Evolutionary conservation across 352 stramenopile species (phyloP).

Genomic region (Sclerospora graminicola): DNA sequence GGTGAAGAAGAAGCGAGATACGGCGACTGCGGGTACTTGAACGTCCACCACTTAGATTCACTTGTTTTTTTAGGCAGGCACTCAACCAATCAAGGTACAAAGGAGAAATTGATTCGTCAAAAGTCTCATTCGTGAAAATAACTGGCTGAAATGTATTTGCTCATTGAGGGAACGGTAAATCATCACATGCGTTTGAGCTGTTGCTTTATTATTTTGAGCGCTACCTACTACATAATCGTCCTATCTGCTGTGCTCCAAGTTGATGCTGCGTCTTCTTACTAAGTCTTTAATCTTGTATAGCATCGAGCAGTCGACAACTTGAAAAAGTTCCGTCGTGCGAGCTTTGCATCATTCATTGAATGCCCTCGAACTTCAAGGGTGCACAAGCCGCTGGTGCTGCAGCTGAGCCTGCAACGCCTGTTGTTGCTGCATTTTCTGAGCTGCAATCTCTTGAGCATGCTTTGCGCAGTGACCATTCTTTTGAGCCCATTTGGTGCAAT

Average conservation of each 20-base stretch:
- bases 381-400: constrained; percentile 24
- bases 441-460: constrained; percentile 74
- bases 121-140: too few relatives aligned
- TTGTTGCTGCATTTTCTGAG: constrained; percentile 38
- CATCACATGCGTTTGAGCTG: too few relatives aligned
- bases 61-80: too few relatives aligned
- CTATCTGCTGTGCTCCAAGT: constrained; percentile 5
- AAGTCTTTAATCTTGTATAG: constrained; percentile 2
- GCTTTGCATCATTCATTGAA: constrained; percentile 9
- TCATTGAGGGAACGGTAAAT: too few relatives aligned
- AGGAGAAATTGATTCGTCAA: too few relatives aligned
- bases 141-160: too few relatives aligned
- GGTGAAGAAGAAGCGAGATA: too few relatives aligned
- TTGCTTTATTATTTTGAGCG: constrained; percentile 18
- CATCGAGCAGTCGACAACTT: constrained; percentile 8
- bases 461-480: constrained; percentile 84
- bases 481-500: constrained; percentile 83
- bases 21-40: too few relatives aligned
- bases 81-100: too few relatives aligned
- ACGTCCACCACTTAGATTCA: too few relatives aligned
- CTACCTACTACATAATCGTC: constrained; percentile 12
- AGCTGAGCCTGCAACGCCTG: constrained; percentile 31
- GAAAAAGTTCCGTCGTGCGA: neutral
- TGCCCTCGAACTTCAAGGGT: constrained; percentile 11
- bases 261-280: constrained; percentile 1